Percentiles rank a stretch among this genome's conserved stretches.
phyloP scores from a whole-genome alignment of 192 early-diverging fungal species.

The Irineochytrium annulatum region DNA sequence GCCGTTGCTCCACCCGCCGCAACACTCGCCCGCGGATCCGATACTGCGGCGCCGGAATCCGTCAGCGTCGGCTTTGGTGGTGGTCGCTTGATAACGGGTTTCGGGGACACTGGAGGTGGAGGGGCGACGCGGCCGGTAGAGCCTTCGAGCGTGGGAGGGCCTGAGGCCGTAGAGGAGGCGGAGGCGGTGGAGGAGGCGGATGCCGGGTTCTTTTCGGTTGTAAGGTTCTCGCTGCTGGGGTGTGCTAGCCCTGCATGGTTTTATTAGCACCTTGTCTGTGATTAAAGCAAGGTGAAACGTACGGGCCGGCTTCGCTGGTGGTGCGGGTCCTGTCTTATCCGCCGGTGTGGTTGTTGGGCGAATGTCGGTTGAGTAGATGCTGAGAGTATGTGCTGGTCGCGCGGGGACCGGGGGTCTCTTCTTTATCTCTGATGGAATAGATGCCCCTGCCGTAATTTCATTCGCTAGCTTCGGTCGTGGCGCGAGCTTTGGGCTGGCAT shows the following conservation, averaged over 20 bases:
- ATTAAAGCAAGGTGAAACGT: slow-evolving; percentile 9
- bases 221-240: not conserved
- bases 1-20: too few relatives aligned
- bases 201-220: not conserved
- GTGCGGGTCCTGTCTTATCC: not conserved
- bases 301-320: slow-evolving; percentile 30
- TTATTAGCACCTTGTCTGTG: not conserved
- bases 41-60: not conserved
- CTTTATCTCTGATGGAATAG: slow-evolving; percentile 12
- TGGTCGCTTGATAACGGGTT: slow-evolving; percentile 19
- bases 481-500: slow-evolving; percentile 7
- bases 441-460: too few relatives aligned
- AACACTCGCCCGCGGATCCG: too few relatives aligned
- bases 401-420: slow-evolving; percentile 48
- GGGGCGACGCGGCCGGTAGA: too few relatives aligned
- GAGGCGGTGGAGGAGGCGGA: slow-evolving; percentile 7
- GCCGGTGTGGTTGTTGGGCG: too few relatives aligned
- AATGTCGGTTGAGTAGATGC: slow-evolving; percentile 57
- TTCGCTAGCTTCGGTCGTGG: slow-evolving; percentile 14
- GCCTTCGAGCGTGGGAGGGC: too few relatives aligned
- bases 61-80: slow-evolving; percentile 28
- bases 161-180: too few relatives aligned
- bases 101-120: too few relatives aligned
- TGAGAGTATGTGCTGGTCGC: slow-evolving; percentile 52
- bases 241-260: not conserved